phyloP scores from a whole-genome alignment of 2,329 filamentous ascomycete genomes.

The Cordyceps militaris region DNA sequence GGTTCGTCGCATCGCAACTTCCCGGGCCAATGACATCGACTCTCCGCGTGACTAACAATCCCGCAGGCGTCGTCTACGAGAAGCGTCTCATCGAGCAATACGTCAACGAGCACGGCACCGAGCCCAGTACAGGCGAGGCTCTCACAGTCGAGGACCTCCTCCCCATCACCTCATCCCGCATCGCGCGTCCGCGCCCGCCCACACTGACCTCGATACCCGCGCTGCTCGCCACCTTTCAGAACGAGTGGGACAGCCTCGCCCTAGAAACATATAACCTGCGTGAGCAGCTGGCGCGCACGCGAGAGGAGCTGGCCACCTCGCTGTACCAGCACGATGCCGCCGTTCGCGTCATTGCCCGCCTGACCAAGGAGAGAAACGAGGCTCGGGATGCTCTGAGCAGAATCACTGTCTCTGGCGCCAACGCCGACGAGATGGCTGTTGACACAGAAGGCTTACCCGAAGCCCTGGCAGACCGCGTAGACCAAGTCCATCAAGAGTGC shows the following conservation, averaged over 20 bases:
- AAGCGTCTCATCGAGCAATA: slow-evolving; percentile 93
- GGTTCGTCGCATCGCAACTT: slow-evolving; percentile 46
- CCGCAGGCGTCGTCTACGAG: slow-evolving; percentile 78
- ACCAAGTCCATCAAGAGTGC: slow-evolving; percentile 73
- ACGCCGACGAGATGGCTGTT: slow-evolving; percentile 87
- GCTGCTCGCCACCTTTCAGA: slow-evolving; percentile 88
- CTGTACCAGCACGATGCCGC: slow-evolving; percentile 97
- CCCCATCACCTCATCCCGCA: slow-evolving; percentile 73
- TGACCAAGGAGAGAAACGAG: slow-evolving; percentile 89
- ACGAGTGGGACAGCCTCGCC: slow-evolving; percentile 94
- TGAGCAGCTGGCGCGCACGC: slow-evolving; percentile 81
- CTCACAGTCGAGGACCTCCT: slow-evolving; percentile 79
- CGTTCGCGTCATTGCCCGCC: slow-evolving; percentile 84
- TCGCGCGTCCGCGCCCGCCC: slow-evolving; percentile 83
- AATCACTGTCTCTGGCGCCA: slow-evolving; percentile 61
- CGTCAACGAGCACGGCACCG: slow-evolving; percentile 85
- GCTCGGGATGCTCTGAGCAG: slow-evolving; percentile 82
- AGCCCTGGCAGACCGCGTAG: slow-evolving; percentile 63
- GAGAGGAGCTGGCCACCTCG: slow-evolving; percentile 88
- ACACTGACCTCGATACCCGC: slow-evolving; percentile 94
- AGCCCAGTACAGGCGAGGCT: slow-evolving; percentile 83
- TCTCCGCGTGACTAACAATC: not conserved
- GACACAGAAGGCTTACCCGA: slow-evolving; percentile 73
- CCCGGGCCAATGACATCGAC: not conserved
- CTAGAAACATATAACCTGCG: slow-evolving; percentile 87